Evolutionary conservation across 768 basidiomycete genomes (phyloP).

Genomic region (Tylopilus plumbeoviolaceoides): DNA sequence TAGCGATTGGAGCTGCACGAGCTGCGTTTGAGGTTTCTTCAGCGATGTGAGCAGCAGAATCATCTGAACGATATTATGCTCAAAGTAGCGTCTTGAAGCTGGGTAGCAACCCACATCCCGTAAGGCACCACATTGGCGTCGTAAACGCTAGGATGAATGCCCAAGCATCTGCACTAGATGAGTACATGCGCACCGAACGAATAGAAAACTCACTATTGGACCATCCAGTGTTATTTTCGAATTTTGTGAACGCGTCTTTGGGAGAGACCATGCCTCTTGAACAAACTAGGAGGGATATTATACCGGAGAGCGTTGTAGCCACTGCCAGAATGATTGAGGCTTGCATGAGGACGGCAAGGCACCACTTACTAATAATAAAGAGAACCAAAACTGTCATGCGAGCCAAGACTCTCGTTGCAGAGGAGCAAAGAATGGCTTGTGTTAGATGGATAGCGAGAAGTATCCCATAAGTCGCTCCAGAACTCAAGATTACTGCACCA

Average conservation of each 20-base stretch:
- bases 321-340: neutral
- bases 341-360: neutral
- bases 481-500: no score
- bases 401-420: constrained; percentile 12
- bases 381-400: constrained; percentile 18
- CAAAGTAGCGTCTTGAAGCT: constrained; percentile 4
- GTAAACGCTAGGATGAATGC: constrained; percentile 26
- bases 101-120: constrained; percentile 4
- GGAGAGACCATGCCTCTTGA: constrained; percentile 17
- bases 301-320: constrained; percentile 14
- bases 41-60: no score
- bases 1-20: constrained; percentile 42
- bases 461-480: no score
- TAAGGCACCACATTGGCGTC: constrained; percentile 23
- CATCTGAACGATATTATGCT: no score
- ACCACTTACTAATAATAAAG: constrained; percentile 5
- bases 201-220: constrained; percentile 9
- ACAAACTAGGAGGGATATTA: constrained; percentile 16
- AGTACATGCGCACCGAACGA: neutral
- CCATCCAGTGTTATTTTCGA: constrained; percentile 27
- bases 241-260: constrained; percentile 16
- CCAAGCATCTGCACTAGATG: constrained; percentile 12
- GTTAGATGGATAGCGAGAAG: no score
- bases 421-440: no score
- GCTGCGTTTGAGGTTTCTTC: constrained; percentile 30